Percentiles rank a stretch among this genome's conserved stretches.
Evolutionary conservation across 371 early-diverging fungal species (phyloP).

Genomic region (Cokeromyces recurvatus): DNA sequence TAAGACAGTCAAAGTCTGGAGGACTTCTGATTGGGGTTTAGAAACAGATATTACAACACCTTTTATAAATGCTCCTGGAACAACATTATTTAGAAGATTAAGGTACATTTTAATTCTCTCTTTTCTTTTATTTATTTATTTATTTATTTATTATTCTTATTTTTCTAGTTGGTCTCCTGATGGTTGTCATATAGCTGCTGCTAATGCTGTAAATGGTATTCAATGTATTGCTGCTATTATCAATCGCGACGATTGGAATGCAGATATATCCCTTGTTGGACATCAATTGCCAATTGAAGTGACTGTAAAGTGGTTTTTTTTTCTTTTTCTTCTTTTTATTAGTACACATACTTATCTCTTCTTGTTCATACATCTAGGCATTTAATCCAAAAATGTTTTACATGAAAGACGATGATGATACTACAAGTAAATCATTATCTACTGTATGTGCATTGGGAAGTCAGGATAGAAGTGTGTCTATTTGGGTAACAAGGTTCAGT

Average conservation of each 20-base stretch:
- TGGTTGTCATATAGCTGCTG: slow-evolving; percentile 82
- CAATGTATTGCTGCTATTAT: slow-evolving; percentile 85
- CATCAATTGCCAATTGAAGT: slow-evolving; percentile 90
- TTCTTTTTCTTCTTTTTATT: background rate
- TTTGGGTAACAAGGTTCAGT: slow-evolving; percentile 82
- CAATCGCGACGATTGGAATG: slow-evolving; percentile 71
- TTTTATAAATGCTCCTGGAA: slow-evolving; percentile 69
- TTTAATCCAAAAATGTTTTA: slow-evolving; percentile 83
- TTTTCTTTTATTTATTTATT: too few relatives aligned
- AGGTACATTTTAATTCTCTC: too few relatives aligned
- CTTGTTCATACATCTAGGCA: slow-evolving; percentile 15
- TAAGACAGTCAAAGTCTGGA: slow-evolving; percentile 84
- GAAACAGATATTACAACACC: slow-evolving; percentile 74
- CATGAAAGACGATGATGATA: slow-evolving; percentile 13
- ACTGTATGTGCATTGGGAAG: slow-evolving; percentile 86
- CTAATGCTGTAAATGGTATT: slow-evolving; percentile 84
- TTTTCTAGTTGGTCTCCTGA: slow-evolving; percentile 97
- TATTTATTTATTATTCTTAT: background rate
- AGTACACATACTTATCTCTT: too few relatives aligned
- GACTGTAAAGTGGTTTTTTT: slow-evolving; percentile 50
- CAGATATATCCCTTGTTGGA: slow-evolving; percentile 84
- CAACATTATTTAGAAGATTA: slow-evolving; percentile 87
- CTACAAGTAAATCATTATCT: slow-evolving; percentile 25
- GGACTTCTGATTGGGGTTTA: slow-evolving; percentile 80
- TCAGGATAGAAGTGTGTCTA: slow-evolving; percentile 86